A percentile compares a stretch with the other conserved stretches of the same genome.
These are phyloP conservation scores for Beta vulgaris DNA, from an alignment of 148 eudicot genomes.

Conservation along the genomic window DNA sequence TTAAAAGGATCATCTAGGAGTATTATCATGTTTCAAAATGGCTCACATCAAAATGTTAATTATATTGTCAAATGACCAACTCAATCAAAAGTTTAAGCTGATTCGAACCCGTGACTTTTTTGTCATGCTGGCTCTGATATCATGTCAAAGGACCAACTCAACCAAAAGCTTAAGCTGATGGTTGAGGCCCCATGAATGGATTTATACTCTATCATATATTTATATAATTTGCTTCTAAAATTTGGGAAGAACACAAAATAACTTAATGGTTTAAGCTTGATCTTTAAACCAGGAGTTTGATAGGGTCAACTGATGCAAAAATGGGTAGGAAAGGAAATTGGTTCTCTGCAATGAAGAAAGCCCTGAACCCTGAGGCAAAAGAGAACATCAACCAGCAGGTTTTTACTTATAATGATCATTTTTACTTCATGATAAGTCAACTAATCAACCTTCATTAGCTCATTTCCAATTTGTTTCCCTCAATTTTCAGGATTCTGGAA, in stretches of 20 bases:
- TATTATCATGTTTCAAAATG: neutral
- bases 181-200: too few relatives aligned
- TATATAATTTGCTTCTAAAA: neutral
- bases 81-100: too few relatives aligned
- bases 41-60: too few relatives aligned
- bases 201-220: too few relatives aligned
- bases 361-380: slow-evolving; percentile 58
- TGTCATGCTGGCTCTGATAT: too few relatives aligned
- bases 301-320: slow-evolving; percentile 24
- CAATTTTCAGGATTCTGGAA: slow-evolving; percentile 46
- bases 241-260: neutral
- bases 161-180: too few relatives aligned
- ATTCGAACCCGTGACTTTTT: too few relatives aligned
- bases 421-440: neutral
- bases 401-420: neutral
- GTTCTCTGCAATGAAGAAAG: slow-evolving; percentile 79
- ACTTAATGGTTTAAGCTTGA: neutral
- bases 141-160: too few relatives aligned
- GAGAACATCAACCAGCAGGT: slow-evolving; percentile 52
- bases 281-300: neutral
- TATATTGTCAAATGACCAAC: too few relatives aligned
- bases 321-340: slow-evolving; percentile 86
- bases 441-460: neutral
- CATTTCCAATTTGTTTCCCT: neutral
- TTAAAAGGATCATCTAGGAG: neutral